phyloP scores from a whole-genome alignment of 768 basidiomycete species.

The Trametes villosa region DNA sequence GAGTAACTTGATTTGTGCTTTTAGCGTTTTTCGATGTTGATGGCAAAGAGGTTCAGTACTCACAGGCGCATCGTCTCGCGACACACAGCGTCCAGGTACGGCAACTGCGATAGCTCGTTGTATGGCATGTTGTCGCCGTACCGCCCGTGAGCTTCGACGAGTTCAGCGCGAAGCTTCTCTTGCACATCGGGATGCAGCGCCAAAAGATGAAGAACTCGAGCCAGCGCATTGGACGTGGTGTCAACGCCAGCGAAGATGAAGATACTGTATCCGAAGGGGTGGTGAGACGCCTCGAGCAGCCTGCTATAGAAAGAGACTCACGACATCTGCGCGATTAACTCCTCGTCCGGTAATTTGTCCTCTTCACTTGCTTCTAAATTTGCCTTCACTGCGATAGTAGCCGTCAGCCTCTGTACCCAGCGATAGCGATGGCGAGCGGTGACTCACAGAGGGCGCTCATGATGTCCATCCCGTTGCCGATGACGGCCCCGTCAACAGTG shows the following conservation, averaged over 20 bases:
- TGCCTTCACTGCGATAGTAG: background rate
- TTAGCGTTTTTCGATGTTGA: too few relatives aligned
- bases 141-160: constrained; percentile 7
- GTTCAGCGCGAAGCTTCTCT: background rate
- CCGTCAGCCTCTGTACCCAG: background rate
- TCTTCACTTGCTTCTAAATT: background rate
- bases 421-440: background rate
- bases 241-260: background rate
- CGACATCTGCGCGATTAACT: background rate
- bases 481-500: too few relatives aligned
- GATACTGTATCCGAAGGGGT: background rate
- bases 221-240: background rate
- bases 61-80: constrained; percentile 61
- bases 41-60: too few relatives aligned
- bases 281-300: background rate
- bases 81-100: constrained; percentile 67
- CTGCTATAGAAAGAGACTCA: background rate
- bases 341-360: background rate
- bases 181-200: background rate
- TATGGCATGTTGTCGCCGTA: constrained; percentile 38
- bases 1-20: too few relatives aligned
- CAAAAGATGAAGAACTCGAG: background rate
- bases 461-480: too few relatives aligned
- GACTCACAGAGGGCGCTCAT: background rate
- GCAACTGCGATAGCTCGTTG: constrained; percentile 35